Evolutionary conservation across 768 basidiomycete genomes (phyloP).

Genomic region (Pisolithus albus): DNA sequence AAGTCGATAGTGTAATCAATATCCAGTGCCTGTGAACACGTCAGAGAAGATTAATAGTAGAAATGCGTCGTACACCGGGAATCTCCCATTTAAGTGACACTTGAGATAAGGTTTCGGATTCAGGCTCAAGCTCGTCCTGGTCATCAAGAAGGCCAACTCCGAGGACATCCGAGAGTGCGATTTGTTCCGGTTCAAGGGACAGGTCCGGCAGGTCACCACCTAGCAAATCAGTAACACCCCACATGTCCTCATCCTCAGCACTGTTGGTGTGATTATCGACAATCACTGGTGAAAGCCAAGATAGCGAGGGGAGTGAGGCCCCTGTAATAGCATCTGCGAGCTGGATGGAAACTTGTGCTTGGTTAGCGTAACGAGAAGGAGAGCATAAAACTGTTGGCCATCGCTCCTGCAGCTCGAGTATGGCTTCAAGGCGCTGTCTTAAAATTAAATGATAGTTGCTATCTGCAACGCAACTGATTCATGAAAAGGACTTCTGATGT

Average conservation of each 20-base stretch:
- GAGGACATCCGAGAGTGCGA: not conserved
- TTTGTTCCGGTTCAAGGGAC: not conserved
- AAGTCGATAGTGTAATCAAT: not conserved
- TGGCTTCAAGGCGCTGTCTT: slow-evolving; percentile 2
- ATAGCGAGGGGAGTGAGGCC: not conserved
- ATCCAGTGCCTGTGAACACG: not conserved
- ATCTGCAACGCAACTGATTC: not conserved
- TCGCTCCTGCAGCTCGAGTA: slow-evolving; percentile 9
- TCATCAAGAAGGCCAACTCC: not conserved
- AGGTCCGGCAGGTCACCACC: not conserved
- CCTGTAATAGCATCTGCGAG: not conserved
- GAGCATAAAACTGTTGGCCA: slow-evolving; percentile 19
- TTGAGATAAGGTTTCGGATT: not conserved
- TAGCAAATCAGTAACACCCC: not conserved
- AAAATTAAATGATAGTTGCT: not conserved
- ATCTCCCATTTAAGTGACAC: not conserved
- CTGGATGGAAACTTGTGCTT: slow-evolving; percentile 5
- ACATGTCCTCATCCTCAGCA: not conserved
- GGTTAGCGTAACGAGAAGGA: not conserved
- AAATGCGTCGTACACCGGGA: not conserved
- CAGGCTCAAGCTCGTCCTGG: not conserved
- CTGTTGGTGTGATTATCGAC: not conserved
- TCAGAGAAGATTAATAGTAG: not conserved
- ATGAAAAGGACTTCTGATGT: not conserved
- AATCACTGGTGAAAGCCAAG: not conserved